Evolutionary conservation across 176 grass and related monocot species (phyloP).

Genomic region (Carex kokanica): DNA sequence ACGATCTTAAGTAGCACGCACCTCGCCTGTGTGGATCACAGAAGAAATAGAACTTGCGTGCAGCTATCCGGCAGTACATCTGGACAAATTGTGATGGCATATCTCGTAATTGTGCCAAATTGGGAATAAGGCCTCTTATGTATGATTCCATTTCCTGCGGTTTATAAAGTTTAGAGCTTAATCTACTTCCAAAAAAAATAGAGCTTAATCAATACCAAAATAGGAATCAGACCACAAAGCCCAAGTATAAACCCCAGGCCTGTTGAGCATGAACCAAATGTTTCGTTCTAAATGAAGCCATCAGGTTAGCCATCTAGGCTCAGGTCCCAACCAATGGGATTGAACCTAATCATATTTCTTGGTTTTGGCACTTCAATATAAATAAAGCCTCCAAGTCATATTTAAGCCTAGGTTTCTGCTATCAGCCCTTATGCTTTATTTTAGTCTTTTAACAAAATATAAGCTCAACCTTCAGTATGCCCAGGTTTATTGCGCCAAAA

Average conservation of each 20-base stretch:
- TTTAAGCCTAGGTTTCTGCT: not conserved
- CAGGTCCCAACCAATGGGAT: not conserved
- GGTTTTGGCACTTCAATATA: not conserved
- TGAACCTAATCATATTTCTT: not conserved
- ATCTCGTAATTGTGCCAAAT: slow-evolving; percentile 87
- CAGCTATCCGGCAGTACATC: slow-evolving; percentile 99
- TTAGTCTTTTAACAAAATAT: not conserved
- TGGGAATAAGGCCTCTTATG: slow-evolving; percentile 96
- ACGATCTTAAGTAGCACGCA: slow-evolving; percentile 4
- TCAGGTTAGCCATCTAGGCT: not conserved
- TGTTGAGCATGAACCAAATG: not conserved
- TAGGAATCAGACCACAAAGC: not conserved
- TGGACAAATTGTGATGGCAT: slow-evolving; percentile 88
- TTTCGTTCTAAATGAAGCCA: not conserved
- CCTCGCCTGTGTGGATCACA: slow-evolving; percentile 94
- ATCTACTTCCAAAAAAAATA: not conserved
- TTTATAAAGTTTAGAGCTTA: slow-evolving; percentile 5
- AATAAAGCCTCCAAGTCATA: not conserved
- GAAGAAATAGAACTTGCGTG: slow-evolving; percentile 99
- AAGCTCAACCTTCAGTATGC: not conserved
- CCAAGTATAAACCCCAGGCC: not conserved
- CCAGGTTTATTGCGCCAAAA: not conserved
- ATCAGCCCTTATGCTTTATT: not conserved
- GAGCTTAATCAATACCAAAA: not conserved
- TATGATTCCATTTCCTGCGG: slow-evolving; percentile 98